Evolutionary conservation across 2,329 filamentous ascomycete species (phyloP).

Genomic region (Pseudonectria buxi): DNA sequence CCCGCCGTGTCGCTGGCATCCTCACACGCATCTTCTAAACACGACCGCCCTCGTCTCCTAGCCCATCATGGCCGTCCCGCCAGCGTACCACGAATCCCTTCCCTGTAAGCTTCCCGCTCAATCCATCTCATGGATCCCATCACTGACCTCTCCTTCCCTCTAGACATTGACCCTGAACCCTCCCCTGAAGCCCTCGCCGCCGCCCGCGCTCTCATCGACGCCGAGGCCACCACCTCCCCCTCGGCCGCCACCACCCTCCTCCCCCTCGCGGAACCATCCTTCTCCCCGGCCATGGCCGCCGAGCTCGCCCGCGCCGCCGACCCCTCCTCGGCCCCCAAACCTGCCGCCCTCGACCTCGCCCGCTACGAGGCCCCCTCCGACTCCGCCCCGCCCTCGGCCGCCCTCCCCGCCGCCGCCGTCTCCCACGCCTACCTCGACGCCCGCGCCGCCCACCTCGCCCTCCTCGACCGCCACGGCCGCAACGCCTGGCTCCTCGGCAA

Average conservation of each 20-base stretch:
- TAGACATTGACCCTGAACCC: conserved; percentile 76
- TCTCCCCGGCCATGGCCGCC: conserved; percentile 58
- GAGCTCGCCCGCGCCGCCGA: conserved; percentile 62
- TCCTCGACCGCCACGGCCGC: conserved; percentile 77
- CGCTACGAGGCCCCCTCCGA: conserved; percentile 67
- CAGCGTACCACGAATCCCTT: conserved; percentile 65
- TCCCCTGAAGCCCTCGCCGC: conserved; percentile 55
- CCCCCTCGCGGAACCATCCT: conserved; percentile 42
- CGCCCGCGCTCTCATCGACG: conserved; percentile 62
- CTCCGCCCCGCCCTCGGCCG: conserved; percentile 48
- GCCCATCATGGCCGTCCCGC: conserved; percentile 21
- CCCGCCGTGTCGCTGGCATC: too few species aligned
- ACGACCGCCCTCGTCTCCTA: too few species aligned
- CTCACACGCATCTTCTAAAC: too few species aligned
- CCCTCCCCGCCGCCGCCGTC: conserved; percentile 49
- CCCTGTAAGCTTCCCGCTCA: conserved; percentile 54
- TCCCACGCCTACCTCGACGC: conserved; percentile 44
- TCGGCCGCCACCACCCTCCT: conserved; percentile 51
- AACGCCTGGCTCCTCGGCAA: conserved; percentile 91
- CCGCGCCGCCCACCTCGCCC: conserved; percentile 52
- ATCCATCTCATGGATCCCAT: not conserved
- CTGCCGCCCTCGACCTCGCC: conserved; percentile 57
- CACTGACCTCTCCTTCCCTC: conserved; percentile 12
- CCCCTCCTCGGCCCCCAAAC: conserved; percentile 31
- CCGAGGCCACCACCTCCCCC: conserved; percentile 48